Evolutionary conservation across 805 yeast species (phyloP), one percentile per base, ranked within the genome.

Genomic region (Wickerhamiella musiphila): DNA sequence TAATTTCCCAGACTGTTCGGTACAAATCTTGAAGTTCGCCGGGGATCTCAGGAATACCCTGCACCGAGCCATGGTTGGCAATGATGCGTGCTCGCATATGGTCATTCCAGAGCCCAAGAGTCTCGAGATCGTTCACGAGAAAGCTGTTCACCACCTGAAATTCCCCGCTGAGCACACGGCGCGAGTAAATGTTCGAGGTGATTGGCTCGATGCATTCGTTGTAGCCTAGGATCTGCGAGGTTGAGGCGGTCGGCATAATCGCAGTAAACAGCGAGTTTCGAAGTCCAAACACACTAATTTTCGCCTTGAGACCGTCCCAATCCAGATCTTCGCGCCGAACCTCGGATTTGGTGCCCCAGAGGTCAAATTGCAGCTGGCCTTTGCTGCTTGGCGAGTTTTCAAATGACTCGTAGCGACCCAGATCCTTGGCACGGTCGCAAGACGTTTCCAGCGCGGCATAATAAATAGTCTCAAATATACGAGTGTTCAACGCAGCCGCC

Each of bases 201-300:
- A 73, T 72, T 9, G 98, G 96, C 56, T 86, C 98, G 54, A 86
- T 86, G 57, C 95, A 84, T 59, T 86, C 96, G 46, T 73, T 84
- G 61, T 68, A 81, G 24, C 95, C 96, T 32, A 86, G 62, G 32
- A 86, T 84, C 60, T 83, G 95, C 3, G 96, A 86, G 2, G 96
- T 86, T 1, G 95, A 82, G 2, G 96, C 96, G 12, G 96, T 86
- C 27, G 96, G 96, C 96, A 86, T 86, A 33, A 94, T 90, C 2
- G 92, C 94, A 11, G 44, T 45, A 2, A 46, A 39, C 31, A 84
- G 57, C 4, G 95, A 83, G 57, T 84, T 84, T 46, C 94, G 58
- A 15, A 84, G 48, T 18, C 95, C 95, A 45, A 67, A 56, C 25
- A 53, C 49, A 26, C 54, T 52, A 33, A 84, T 65, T 14, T 66